A percentile compares a stretch with the other conserved stretches of the same genome.
phyloP scores from a whole-genome alignment of 768 basidiomycete species.

The Psilocybe cubensis region DNA sequence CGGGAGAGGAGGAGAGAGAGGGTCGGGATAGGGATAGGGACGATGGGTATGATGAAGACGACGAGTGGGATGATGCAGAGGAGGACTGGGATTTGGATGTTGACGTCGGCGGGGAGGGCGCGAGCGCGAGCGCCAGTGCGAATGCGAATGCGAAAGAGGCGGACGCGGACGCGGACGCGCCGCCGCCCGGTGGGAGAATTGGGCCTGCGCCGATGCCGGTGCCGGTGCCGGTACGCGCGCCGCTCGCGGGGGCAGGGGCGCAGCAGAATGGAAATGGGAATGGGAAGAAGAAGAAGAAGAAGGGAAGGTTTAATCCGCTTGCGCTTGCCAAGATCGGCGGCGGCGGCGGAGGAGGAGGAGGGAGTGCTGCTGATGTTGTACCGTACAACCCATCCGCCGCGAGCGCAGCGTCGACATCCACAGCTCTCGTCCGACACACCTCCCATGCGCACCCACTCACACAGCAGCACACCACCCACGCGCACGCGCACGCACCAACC shows the following conservation, averaged over 20 bases:
- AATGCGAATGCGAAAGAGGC: too few relatives aligned
- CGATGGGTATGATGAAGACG: constrained; percentile 37
- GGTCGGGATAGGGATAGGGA: constrained; percentile 2
- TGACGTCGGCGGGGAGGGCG: constrained; percentile 1
- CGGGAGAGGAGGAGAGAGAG: neutral
- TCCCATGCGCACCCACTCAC: neutral
- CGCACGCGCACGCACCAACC: neutral
- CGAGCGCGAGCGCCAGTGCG: too few relatives aligned
- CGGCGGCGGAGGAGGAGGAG: neutral
- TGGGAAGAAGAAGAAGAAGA: neutral
- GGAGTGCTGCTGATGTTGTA: too few relatives aligned
- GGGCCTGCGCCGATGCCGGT: neutral
- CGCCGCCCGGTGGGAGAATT: neutral
- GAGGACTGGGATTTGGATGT: constrained; percentile 15
- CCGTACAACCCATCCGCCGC: neutral
- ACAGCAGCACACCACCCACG: neutral
- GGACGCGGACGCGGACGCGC: neutral
- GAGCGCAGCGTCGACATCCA: neutral
- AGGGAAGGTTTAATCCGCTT: neutral
- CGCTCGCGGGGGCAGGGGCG: neutral
- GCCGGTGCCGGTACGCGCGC: too few relatives aligned
- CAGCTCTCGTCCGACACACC: neutral
- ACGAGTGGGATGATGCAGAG: constrained; percentile 27
- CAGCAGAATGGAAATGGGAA: neutral
- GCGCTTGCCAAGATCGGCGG: neutral